Evolutionary conservation across 805 yeast species (phyloP).

Genomic region (Candida schatavii): DNA sequence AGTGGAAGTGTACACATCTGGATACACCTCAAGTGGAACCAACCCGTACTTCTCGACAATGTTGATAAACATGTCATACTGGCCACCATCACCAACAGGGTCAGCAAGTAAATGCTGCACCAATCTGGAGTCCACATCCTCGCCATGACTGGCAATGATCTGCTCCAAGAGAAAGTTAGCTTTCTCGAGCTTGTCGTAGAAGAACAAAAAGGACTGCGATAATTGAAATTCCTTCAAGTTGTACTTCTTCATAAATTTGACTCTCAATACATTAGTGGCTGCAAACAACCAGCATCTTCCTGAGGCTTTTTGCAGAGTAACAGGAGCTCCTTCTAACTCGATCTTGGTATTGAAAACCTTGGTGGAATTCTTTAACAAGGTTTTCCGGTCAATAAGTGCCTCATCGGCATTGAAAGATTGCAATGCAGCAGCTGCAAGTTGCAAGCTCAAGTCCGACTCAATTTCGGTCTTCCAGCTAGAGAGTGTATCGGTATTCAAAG

Average conservation of each 20-base stretch:
- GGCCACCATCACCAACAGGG: constrained; percentile 20
- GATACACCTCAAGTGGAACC: constrained; percentile 16
- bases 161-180: constrained; percentile 16
- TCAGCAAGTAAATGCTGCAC: constrained; percentile 15
- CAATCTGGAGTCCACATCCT: constrained; percentile 14
- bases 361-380: constrained; percentile 14
- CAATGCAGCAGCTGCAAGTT: constrained; percentile 7
- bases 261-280: constrained; percentile 16
- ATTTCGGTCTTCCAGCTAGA: constrained; percentile 1
- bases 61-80: constrained; percentile 18
- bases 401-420: constrained; percentile 14
- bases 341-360: constrained; percentile 43
- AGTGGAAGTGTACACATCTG: constrained; percentile 17
- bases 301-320: constrained; percentile 44
- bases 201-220: constrained; percentile 19
- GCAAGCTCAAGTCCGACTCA: constrained; percentile 3
- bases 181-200: constrained; percentile 19
- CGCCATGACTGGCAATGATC: constrained; percentile 15
- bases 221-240: constrained; percentile 18
- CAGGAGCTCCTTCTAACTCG: constrained; percentile 55
- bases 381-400: constrained; percentile 15
- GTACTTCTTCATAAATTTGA: constrained; percentile 14
- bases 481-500: constrained; percentile 1
- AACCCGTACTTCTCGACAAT: constrained; percentile 18
- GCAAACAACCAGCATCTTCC: constrained; percentile 23